Conservation (phyloP, 371 early-diverging fungal species). For the Saksenaea oblongispora region DNA sequence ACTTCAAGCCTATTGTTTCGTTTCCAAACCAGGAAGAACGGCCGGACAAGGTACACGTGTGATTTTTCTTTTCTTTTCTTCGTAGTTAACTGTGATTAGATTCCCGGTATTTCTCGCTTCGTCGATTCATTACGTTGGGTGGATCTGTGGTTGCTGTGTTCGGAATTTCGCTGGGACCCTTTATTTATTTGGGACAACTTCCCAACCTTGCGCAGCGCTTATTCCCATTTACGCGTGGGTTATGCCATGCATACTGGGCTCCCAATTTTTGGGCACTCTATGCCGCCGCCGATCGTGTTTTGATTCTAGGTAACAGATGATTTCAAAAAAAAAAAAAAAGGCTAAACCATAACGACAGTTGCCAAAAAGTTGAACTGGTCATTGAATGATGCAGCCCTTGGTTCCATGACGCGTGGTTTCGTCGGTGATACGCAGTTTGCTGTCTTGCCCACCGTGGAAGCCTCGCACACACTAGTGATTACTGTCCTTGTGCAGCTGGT, state of each 20-base stretch:
- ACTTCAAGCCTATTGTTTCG: constrained; percentile 81
- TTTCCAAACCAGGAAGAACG: constrained; percentile 25
- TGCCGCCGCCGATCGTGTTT: constrained; percentile 75
- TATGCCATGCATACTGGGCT: constrained; percentile 97
- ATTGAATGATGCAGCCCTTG: constrained; percentile 48
- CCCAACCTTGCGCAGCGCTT: constrained; percentile 83
- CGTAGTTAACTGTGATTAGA: not conserved
- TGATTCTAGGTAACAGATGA: constrained; percentile 49
- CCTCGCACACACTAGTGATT: constrained; percentile 73
- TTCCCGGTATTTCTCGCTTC: constrained; percentile 32
- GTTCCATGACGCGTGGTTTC: constrained; percentile 86
- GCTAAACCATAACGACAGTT: constrained; percentile 20
- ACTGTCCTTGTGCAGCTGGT: constrained; percentile 78
- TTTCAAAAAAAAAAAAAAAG: not conserved
- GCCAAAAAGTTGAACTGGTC: constrained; percentile 41
- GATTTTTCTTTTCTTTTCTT: not conserved
- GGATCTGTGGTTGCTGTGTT: constrained; percentile 68
- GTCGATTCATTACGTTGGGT: constrained; percentile 65
- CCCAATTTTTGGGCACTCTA: constrained; percentile 98
- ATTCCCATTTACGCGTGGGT: constrained; percentile 96
- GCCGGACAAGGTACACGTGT: not conserved
- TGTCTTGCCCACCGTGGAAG: constrained; percentile 75
- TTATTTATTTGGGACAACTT: constrained; percentile 64
- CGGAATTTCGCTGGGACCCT: constrained; percentile 83
- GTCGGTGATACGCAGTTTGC: constrained; percentile 90